These are phyloP conservation scores for Acanthamoeba divionensis DNA, from an alignment of 208 protist genomes.

Conservation along the genomic window DNA sequence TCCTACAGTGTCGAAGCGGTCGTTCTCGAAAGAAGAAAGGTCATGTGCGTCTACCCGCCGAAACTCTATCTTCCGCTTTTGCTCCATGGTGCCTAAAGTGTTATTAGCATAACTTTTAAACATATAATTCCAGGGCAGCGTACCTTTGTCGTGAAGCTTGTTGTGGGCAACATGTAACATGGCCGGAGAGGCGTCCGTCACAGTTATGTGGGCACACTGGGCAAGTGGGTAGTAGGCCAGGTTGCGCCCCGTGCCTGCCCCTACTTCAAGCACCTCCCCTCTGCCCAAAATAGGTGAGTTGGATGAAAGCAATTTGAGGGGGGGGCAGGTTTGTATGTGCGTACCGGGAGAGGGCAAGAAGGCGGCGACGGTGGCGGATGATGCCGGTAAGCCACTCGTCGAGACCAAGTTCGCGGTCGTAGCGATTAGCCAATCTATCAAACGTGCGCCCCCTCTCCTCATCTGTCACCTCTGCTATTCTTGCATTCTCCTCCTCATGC, in stretches of 20 bases:
- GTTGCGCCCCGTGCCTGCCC: not conserved
- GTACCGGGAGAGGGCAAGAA: not conserved
- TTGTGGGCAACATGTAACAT: not conserved
- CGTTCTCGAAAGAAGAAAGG: not conserved
- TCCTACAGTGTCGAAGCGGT: not conserved
- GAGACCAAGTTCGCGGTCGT: not conserved
- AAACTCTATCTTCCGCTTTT: not conserved
- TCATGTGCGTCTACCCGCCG: not conserved
- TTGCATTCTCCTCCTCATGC: not conserved
- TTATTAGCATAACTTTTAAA: not conserved
- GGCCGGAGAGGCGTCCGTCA: not conserved
- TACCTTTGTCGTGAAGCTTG: not conserved
- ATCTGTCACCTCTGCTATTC: not conserved
- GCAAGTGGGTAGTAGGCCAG: not conserved
- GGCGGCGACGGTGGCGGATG: not conserved
- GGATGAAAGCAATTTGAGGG: too few species aligned
- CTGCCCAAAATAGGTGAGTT: too few species aligned
- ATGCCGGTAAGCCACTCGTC: not conserved
- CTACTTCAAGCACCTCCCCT: not conserved
- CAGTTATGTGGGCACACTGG: not conserved
- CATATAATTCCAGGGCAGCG: not conserved
- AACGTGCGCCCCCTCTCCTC: not conserved
- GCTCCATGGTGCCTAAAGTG: not conserved
- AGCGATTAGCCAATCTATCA: not conserved
- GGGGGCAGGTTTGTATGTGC: too few species aligned